Percentiles rank a stretch among this genome's conserved stretches.
Evolutionary conservation across 768 basidiomycete species (phyloP).

Genomic region (Suillus brevipes): DNA sequence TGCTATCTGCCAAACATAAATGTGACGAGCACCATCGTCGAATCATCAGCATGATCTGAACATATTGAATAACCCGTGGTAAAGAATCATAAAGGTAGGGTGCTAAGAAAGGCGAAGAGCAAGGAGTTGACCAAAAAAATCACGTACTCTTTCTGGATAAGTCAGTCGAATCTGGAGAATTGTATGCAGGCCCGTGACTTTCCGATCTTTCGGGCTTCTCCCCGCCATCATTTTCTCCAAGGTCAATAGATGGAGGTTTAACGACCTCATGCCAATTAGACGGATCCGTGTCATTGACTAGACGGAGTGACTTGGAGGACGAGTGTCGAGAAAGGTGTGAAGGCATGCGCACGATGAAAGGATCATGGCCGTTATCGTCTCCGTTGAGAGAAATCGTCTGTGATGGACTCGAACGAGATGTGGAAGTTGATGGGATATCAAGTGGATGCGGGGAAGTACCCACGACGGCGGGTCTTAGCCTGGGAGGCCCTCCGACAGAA

Average conservation of each 20-base stretch:
- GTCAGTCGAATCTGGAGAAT: conserved; percentile 28
- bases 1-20: conserved; percentile 24
- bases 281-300: conserved; percentile 31
- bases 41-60: conserved; percentile 10
- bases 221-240: background rate
- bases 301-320: conserved; percentile 25
- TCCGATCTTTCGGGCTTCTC: background rate
- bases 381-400: conserved; percentile 13
- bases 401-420: conserved; percentile 4
- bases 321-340: conserved; percentile 33
- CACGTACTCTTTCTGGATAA: conserved; percentile 41
- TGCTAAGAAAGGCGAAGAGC: background rate
- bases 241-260: conserved; percentile 19
- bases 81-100: background rate
- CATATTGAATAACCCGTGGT: background rate
- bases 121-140: conserved; percentile 16
- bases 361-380: conserved; percentile 36
- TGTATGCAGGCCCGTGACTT: conserved; percentile 8
- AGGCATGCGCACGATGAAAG: conserved; percentile 44
- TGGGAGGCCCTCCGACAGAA: conserved; percentile 13
- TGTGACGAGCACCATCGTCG: conserved; percentile 7
- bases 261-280: conserved; percentile 50
- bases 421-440: conserved; percentile 8
- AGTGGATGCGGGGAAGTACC: background rate
- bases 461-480: conserved; percentile 20